These are phyloP conservation scores for Aspergillus pseudoterreus DNA, from an alignment of 2,329 filamentous ascomycete genomes.

Conservation along the genomic window DNA sequence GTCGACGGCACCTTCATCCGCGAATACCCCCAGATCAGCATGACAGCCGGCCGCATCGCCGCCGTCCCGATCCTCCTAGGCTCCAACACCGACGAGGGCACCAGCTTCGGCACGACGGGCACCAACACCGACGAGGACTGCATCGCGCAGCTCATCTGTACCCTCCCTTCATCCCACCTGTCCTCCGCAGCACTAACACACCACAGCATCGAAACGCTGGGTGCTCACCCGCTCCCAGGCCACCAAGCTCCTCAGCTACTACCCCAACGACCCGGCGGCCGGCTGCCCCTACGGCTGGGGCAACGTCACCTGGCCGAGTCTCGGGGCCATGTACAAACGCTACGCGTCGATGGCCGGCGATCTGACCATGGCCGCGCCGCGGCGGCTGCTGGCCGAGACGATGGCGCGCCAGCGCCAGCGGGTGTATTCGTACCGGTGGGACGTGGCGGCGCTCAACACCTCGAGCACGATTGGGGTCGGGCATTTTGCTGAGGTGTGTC, in stretches of 20 bases:
- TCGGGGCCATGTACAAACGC: constrained; percentile 27
- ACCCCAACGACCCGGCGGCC: constrained; percentile 49
- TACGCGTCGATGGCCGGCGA: constrained; percentile 30
- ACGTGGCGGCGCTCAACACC: constrained; percentile 25
- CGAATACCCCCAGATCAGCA: constrained; percentile 52
- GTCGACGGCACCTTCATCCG: constrained; percentile 57
- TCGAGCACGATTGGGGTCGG: constrained; percentile 25
- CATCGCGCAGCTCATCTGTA: constrained; percentile 29
- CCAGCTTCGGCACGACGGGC: constrained; percentile 50
- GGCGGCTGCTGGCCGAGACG: constrained; percentile 23
- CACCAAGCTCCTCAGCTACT: constrained; percentile 44
- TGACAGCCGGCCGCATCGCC: constrained; percentile 57
- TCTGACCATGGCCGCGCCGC: constrained; percentile 25
- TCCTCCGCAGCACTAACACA: constrained; percentile 17
- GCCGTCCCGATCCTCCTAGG: constrained; percentile 62
- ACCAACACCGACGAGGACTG: constrained; percentile 55
- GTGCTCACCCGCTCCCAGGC: constrained; percentile 23
- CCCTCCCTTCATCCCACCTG: background rate
- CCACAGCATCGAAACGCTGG: constrained; percentile 25
- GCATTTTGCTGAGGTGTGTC: constrained; percentile 28
- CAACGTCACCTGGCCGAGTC: constrained; percentile 25
- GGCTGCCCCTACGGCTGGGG: constrained; percentile 46
- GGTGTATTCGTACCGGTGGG: constrained; percentile 29
- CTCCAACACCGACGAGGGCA: constrained; percentile 64
- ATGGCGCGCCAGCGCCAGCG: constrained; percentile 18